Base-by-base conservation (phyloP, 306 rosid species). In the Betula pendula region DNA sequence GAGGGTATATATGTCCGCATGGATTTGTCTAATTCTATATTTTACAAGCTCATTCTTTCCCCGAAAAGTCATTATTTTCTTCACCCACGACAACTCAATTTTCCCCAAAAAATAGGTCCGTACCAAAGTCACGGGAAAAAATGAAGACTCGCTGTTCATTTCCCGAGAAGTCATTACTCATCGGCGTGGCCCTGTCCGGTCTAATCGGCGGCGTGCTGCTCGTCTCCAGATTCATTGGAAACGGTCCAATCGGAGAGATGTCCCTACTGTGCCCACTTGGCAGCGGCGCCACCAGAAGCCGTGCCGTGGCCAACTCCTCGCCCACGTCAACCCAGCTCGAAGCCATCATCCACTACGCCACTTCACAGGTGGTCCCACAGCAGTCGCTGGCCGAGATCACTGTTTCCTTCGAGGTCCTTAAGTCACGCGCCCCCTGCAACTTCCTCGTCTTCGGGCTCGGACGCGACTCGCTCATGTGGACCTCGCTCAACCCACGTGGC, bases 391-490 rank as follows among this genome's bases (percentile, higher is more conserved):
- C 68, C 0, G 99, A 95, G 90, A 89, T 95, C 87, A 75, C 25
- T 72, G 80, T 88, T 73, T 80, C 97, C 27, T 85, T 87, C 79
- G 86, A 89, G 16, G 96, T 92, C 3, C 82, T 95, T 17, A 85
- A 87, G 73, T 58, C 91, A 0, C 38, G 81, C 42, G 71, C 75
- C 17, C 96, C 97, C 0, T 71, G 84, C 86, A 95, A 92, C 38
- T 92, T 95, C 56, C 96, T 95, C 10, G 90, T 95, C 0, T 92
- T 92, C 72, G 99, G 97, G 0, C 87, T 95, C 42, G 99, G 99
- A 45, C 91, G 87, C 80, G 99, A 95, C 77, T 95, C 99, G 0
- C 90, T 90, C 33, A 92, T 95, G 99, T 92, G 99, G 99, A 90
- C 94, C 53, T 84, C 97, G 12, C 74, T 95, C 3, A 95, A 95